phyloP scores from a whole-genome alignment of 2,329 filamentous ascomycete genomes.

The Epicoccum nigrum region DNA sequence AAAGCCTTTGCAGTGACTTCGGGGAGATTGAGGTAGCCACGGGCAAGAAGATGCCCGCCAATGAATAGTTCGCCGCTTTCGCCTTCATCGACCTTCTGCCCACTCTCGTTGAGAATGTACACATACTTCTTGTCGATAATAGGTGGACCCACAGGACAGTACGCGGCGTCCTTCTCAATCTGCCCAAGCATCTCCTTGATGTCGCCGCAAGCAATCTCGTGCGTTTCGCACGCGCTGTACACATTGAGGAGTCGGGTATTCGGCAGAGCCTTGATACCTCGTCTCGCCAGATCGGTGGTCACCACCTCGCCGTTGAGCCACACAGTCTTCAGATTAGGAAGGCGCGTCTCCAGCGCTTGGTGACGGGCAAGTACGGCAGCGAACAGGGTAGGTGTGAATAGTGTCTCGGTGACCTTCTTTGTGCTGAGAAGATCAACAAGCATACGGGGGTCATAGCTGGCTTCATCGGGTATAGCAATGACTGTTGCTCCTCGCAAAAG shows the following conservation, averaged over 20 bases:
- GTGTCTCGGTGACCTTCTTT: slow-evolving; percentile 75
- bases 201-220: slow-evolving; percentile 79
- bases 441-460: slow-evolving; percentile 76
- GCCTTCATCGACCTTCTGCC: slow-evolving; percentile 66
- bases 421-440: slow-evolving; percentile 72
- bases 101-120: slow-evolving; percentile 74
- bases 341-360: slow-evolving; percentile 65
- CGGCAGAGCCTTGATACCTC: slow-evolving; percentile 71
- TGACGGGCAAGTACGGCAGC: slow-evolving; percentile 75
- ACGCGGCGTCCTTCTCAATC: slow-evolving; percentile 63
- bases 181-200: slow-evolving; percentile 68
- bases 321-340: slow-evolving; percentile 71
- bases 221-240: slow-evolving; percentile 83
- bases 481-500: slow-evolving; percentile 77
- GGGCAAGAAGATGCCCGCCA: slow-evolving; percentile 71
- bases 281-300: slow-evolving; percentile 74
- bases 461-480: slow-evolving; percentile 74
- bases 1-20: slow-evolving; percentile 79
- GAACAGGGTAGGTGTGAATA: slow-evolving; percentile 82
- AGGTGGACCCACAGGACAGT: slow-evolving; percentile 76
- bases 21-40: slow-evolving; percentile 79
- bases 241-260: slow-evolving; percentile 75
- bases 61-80: slow-evolving; percentile 75
- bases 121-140: slow-evolving; percentile 68
- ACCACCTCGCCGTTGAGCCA: slow-evolving; percentile 88